phyloP scores from a whole-genome alignment of 345 rosid genomes.

The Pugionium dolabratum region DNA sequence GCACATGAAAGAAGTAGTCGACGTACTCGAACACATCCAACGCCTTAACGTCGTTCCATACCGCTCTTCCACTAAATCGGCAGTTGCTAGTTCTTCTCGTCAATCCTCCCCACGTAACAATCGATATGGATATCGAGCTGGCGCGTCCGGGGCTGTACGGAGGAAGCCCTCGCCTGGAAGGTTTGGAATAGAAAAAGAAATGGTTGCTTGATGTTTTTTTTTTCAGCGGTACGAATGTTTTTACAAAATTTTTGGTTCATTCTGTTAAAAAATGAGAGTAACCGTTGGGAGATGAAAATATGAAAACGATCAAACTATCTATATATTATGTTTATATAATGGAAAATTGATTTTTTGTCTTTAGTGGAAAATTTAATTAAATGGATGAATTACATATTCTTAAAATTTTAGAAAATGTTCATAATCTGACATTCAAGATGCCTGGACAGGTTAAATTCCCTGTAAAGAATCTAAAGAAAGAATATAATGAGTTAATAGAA shows the following conservation, averaged over 20 bases:
- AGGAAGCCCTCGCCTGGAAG: background rate
- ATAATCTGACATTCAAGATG: no score
- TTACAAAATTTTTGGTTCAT: background rate
- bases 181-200: background rate
- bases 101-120: conserved; percentile 11
- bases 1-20: conserved; percentile 60
- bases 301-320: no score
- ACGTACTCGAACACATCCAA: conserved; percentile 32
- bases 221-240: background rate
- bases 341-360: no score
- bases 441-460: no score
- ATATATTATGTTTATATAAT: no score
- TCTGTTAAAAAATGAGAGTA: background rate
- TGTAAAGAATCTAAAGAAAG: no score
- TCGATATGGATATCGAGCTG: conserved; percentile 30
- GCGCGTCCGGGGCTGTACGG: background rate
- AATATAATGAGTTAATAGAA: no score
- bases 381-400: no score
- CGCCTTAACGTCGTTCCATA: conserved; percentile 14
- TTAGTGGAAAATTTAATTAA: no score
- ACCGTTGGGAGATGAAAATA: no score
- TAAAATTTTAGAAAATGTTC: no score
- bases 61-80: conserved; percentile 7
- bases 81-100: conserved; percentile 3
- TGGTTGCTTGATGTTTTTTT: conserved; percentile 8